phyloP scores from a whole-genome alignment of 176 grass and related monocot genomes.

The Paspalum notatum region DNA sequence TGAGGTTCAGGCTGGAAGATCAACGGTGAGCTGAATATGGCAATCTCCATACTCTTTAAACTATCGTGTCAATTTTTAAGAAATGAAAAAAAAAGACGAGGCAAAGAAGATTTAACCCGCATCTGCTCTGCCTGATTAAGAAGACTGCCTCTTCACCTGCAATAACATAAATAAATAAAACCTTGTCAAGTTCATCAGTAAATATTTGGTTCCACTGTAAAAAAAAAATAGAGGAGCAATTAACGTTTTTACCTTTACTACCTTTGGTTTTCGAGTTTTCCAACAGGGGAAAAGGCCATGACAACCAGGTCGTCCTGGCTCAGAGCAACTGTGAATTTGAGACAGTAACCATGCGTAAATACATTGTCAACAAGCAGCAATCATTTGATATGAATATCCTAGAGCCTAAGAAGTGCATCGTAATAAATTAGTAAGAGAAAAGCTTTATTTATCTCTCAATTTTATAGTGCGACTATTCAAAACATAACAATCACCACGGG shows the following conservation, averaged over 20 bases:
- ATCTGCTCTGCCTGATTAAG: background rate
- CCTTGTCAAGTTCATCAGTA: background rate
- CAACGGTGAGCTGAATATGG: no score
- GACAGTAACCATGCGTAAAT: background rate
- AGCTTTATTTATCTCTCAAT: no score
- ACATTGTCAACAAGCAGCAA: slow-evolving; percentile 28
- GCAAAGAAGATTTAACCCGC: no score
- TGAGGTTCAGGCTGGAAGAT: no score
- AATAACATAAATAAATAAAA: background rate
- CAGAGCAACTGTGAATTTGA: slow-evolving; percentile 62
- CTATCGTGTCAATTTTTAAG: no score
- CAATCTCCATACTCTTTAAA: no score
- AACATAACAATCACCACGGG: no score
- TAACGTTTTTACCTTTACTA: slow-evolving; percentile 51
- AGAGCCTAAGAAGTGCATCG: no score
- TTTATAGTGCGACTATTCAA: no score
- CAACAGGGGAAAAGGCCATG: slow-evolving; percentile 74
- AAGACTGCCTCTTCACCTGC: slow-evolving; percentile 64
- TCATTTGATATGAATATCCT: no score
- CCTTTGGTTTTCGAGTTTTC: slow-evolving; percentile 51
- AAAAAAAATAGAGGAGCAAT: slow-evolving; percentile 16
- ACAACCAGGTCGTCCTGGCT: slow-evolving; percentile 59
- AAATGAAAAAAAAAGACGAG: no score
- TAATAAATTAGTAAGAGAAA: no score
- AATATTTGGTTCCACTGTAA: background rate